Evolutionary conservation across 176 grass and related monocot genomes (phyloP), one percentile per base, ranked within the genome.

Genomic region (Phragmites australis): DNA sequence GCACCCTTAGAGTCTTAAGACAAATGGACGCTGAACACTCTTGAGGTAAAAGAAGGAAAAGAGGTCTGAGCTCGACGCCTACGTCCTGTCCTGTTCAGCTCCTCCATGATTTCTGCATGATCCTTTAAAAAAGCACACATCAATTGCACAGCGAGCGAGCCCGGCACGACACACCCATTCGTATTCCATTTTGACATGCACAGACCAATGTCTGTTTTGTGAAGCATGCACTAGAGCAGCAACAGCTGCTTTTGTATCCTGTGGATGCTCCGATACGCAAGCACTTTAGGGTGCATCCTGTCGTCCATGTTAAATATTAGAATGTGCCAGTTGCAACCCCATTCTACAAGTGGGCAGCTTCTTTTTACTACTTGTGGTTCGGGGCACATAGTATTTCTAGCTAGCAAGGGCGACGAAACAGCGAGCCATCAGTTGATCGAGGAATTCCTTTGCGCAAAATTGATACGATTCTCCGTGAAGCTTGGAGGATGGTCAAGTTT

Each of bases 141-240:
- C 13, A 15, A 61, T 69, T 15, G 51, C 65, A 58, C 3, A 48
- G 52, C 53, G 47, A 44, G 26, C 42, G 55, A 61, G 29, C 42
- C 43, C 54, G 31, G 30, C 79, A 82, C 43, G 68, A 72, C 68
- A 72, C 79, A 4, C 54, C 9, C 42, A 60, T 62, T 50, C 54
- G 25, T 3, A 39, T 12, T 65, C 66, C 66, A 48, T 53, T 27
- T 56, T 29, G 23, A 57, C 22, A 26, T 57, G 54, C 34, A 10
- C 22, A 56, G 23, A 43, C 17, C 23, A 23, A 61, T 4, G 58
- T 27, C 18, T 19, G 29, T 25, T 47, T 49, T 34, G 39, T 15
- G 59, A 60, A 58, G 78, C 79, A 71, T 59, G 53, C 79, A 80
- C 66, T 80, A 22, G 14, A 18, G 27, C 53, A 67, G 41, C 79